Evolutionary conservation across 345 rosid genomes (phyloP).

Genomic region (Populus euphratica): DNA sequence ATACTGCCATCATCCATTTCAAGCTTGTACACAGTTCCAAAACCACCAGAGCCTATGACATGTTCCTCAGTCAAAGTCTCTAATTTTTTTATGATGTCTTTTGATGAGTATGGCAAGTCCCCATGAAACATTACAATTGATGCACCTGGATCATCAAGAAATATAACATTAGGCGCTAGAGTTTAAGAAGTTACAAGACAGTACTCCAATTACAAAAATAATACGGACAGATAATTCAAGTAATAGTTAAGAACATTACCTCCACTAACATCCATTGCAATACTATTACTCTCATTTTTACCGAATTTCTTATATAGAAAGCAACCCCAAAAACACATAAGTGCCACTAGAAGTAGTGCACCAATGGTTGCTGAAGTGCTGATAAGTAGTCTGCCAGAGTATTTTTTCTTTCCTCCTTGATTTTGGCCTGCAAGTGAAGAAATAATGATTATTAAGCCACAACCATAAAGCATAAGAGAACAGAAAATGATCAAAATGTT

Average conservation of each 20-base stretch:
- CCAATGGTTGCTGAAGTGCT: slow-evolving; percentile 97
- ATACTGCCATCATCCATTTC: slow-evolving; percentile 95
- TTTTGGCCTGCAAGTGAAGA: slow-evolving; percentile 47
- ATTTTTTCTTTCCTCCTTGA: slow-evolving; percentile 60
- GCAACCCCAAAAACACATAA: slow-evolving; percentile 99
- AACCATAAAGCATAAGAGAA: not conserved
- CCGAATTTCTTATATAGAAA: slow-evolving; percentile 95
- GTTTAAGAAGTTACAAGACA: slow-evolving; percentile 3
- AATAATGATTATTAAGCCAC: slow-evolving; percentile 17
- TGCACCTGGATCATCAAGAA: slow-evolving; percentile 58
- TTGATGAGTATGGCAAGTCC: slow-evolving; percentile 92
- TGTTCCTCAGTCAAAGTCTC: slow-evolving; percentile 85
- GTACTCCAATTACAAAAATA: not conserved
- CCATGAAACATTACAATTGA: slow-evolving; percentile 98
- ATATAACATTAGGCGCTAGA: slow-evolving; percentile 7
- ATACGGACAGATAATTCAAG: slow-evolving; percentile 13
- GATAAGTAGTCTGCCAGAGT: slow-evolving; percentile 70
- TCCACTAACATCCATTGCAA: slow-evolving; percentile 85
- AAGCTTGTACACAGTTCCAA: slow-evolving; percentile 91
- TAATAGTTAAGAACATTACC: slow-evolving; percentile 44
- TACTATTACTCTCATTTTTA: slow-evolving; percentile 65
- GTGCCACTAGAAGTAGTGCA: slow-evolving; percentile 93
- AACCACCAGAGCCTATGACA: slow-evolving; percentile 88
- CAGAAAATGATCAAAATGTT: not conserved
- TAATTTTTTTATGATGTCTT: slow-evolving; percentile 86